These are phyloP conservation scores for Cadophora gregata DNA, from an alignment of 2,329 filamentous ascomycete genomes.

Conservation along the genomic window DNA sequence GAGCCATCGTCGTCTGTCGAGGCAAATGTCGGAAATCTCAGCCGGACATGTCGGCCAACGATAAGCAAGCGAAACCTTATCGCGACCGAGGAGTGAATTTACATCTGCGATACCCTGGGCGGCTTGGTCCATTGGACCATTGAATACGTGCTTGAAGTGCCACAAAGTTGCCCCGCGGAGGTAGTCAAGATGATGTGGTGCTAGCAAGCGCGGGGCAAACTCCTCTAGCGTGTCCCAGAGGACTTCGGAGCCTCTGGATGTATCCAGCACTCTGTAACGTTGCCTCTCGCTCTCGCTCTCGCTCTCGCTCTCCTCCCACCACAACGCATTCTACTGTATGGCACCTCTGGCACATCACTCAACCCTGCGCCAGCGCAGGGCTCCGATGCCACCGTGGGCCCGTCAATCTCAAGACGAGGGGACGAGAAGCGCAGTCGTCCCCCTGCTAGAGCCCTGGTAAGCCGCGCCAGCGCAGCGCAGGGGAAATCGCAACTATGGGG, in stretches of 20 bases:
- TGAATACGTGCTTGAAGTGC: neutral
- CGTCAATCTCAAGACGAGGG: neutral
- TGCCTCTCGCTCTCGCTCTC: neutral
- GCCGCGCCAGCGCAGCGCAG: slow-evolving; percentile 28
- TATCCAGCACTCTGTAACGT: slow-evolving; percentile 15
- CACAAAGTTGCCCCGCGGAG: neutral
- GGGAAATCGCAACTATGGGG: slow-evolving; percentile 16
- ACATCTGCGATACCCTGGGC: neutral
- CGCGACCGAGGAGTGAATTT: neutral
- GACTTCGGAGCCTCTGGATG: neutral
- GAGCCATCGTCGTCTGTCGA: slow-evolving; percentile 2
- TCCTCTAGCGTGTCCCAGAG: neutral
- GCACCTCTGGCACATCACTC: slow-evolving; percentile 14
- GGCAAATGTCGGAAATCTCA: slow-evolving; percentile 20
- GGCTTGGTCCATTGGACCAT: neutral
- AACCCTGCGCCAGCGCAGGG: slow-evolving; percentile 3
- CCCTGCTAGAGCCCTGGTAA: slow-evolving; percentile 8
- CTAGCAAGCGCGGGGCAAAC: neutral
- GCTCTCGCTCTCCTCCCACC: neutral
- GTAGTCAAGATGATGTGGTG: neutral
- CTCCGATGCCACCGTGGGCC: slow-evolving; percentile 15
- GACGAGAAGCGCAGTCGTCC: too few relatives aligned
- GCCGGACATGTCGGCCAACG: slow-evolving; percentile 8
- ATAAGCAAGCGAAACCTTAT: slow-evolving; percentile 21
- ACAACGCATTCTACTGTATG: neutral